Base-by-base conservation (phyloP, 2,329 filamentous ascomycete species). In the Bipolaris oryzae region DNA sequence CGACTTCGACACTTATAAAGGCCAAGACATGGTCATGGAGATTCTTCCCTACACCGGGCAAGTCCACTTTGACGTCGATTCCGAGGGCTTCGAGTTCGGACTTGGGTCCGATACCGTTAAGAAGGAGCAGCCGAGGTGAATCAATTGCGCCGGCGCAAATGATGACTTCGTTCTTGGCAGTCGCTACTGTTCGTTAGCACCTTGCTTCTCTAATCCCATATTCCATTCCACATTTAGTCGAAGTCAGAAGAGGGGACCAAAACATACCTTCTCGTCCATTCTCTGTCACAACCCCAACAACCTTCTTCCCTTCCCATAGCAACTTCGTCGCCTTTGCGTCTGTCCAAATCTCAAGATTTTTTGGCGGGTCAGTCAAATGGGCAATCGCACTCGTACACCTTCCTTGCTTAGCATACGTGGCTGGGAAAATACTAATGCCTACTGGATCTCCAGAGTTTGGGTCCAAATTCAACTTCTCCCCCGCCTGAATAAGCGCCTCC, bases 381-480 rank as follows among this genome's bases (percentile, higher is more conserved):
- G 70, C 74, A 20, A 55, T 64, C 9, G 74, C 74, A 55, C 73
- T 75, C 33, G 72, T 74, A 13, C 62, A 67, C 34, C 74, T 60
- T n/a, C 74, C 71, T 10, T 72, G 61, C 33, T 64, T 63, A 7
- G 64, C 76, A 47, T 69, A 69, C 10, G 83, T 84, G 20, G 45
- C 55, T 15, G 68, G 72, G 35, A 70, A 73, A 6, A 74, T 57
- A 20, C 62, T 66, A 11, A 73, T 50, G 1, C 71, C 74, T 7
- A 72, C 53, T 4, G 72, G 71, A 58, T 75, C 48, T 10, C 73
- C 70, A 33, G 63, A 61, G 76, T 83, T 48, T 75, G 80, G 67
- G 85, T 88, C 85, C n/a, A 80, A 76, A 50, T 85, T 81, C 3
- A 86, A 68, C 1, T 80, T 80, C 9, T 87, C 74, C 49, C 84